Evolutionary conservation across 306 rosid genomes (phyloP), one percentile per base, ranked within the genome.

Genomic region (Echinosophora koreensis): DNA sequence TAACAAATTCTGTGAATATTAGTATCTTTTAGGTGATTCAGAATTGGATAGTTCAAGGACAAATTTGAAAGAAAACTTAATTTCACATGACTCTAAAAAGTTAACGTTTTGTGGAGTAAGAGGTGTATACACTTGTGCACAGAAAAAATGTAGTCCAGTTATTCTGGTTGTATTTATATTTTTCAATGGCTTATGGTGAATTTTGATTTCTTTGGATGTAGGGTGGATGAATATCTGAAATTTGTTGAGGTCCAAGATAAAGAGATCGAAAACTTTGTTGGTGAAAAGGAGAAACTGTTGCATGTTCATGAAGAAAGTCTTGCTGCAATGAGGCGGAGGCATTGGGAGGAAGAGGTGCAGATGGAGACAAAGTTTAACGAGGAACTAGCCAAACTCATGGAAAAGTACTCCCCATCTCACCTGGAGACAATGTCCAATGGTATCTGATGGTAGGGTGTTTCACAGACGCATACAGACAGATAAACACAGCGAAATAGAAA

Each of bases 311-410:
- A 75, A 8, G 93, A 85, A 8, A 62, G 86, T 32, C 76, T 77
- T 59, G 82, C 52, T 38, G 91, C 80, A 9, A 87, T 87, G 91
- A 87, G 17, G 77, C 38, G 3, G 41, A 81, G 86, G 81, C 95
- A 87, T 15, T 89, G 88, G 93, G 91, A 89, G 28, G 93, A 87
- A 54, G 92, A 87, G 81, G 82, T 87, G 1, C 76, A 66, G 81
- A 70, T 87, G 70, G 97, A 88, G 84, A 74, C 88, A 17, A 83
- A 84, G 60, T 87, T 84, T 8, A 77, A 86, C 52, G 83, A 76
- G 1, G 69, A 84, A 38, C 81, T 91, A 2, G 49, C 87, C 69
- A 75, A 28, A 32, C 89, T 93, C 66, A 93, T 85, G 97, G 87
- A 84, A 3, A 84, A 84, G 72, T 91, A 89, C 77, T 73, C 93